Base-by-base conservation (phyloP, 331 rosid species). In the Telfairia occidentalis region DNA sequence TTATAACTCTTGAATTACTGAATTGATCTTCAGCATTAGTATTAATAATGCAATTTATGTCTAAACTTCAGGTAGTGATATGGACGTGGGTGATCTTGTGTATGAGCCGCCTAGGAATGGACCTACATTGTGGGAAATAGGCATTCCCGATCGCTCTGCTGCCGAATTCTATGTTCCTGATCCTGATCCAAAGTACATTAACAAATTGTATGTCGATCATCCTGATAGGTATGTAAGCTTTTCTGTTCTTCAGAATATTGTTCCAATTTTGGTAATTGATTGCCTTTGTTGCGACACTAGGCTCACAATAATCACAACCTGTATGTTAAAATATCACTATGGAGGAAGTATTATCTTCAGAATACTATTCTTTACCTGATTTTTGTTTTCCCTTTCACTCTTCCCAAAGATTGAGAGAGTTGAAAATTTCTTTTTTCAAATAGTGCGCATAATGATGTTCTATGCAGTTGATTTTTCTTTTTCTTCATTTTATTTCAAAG, bases 81-180 rank as follows among this genome's bases (percentile, higher is more conserved):
- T 85, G 79, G 79, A 86, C 2, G 16, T 83, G 18, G 93, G 92
- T 38, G 85, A 81, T 42, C 76, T 91, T 65, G 81, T 85, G 2
- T 91, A 76, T 74, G 87, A 86, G 83, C 90, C 97, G 6, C 97
- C 92, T 43, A 95, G 98, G 82, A 77, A 86, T 70, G 98, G 96
- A 9, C 96, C 93, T 18, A 95, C 96, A 19, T 71, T 88, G 64
- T 95, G 98, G 98, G 97, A 95, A 80, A 95, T 95, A 76, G 97
- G 98, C 40, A 82, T 86, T 59, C 96, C 98, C 3, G 96, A 95
- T 78, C 96, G 96, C 2, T 80, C 93, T 13, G 92, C 96, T 11
- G 86, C 87, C 26, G 96, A 82, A 75, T 95, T 91, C 67, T 90
- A 82, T 60, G 77, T 90, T 57, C 98, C 97, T 15, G 90, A 87